These are phyloP conservation scores for Noccaea bulbosa DNA, from an alignment of 345 rosid genomes.

Conservation along the genomic window DNA sequence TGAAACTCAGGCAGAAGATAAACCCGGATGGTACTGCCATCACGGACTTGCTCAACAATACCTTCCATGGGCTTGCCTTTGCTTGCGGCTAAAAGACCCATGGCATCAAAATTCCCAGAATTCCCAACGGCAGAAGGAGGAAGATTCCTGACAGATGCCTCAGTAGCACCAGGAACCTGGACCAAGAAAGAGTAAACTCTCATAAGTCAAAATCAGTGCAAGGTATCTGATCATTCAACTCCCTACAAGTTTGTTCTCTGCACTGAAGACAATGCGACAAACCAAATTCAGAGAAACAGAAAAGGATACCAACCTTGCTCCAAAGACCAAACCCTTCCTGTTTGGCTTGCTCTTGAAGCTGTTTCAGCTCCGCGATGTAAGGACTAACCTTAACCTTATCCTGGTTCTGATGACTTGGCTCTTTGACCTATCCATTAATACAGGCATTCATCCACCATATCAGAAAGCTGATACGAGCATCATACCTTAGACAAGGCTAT, in stretches of 20 bases:
- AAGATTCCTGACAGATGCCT: constrained; percentile 77
- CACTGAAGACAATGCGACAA: constrained; percentile 14
- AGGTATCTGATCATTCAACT: constrained; percentile 16
- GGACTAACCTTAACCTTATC: constrained; percentile 99
- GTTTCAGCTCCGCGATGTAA: constrained; percentile 63
- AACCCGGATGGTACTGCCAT: constrained; percentile 89
- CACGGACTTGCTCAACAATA: constrained; percentile 95
- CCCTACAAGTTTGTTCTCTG: neutral
- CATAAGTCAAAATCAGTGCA: constrained; percentile 13
- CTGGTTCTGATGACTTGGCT: constrained; percentile 77
- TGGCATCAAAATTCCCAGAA: constrained; percentile 78
- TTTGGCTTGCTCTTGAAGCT: constrained; percentile 79
- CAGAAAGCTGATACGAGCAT: constrained; percentile 18
- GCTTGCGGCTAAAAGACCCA: constrained; percentile 75
- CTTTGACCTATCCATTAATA: constrained; percentile 67
- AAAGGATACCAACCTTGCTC: constrained; percentile 67
- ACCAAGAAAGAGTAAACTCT: constrained; percentile 6
- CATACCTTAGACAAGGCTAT: constrained; percentile 22
- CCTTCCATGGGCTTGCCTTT: constrained; percentile 89
- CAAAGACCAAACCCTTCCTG: constrained; percentile 81
- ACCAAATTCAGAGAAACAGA: neutral
- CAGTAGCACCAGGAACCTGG: constrained; percentile 80
- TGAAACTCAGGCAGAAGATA: constrained; percentile 96
- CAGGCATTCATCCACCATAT: constrained; percentile 14
- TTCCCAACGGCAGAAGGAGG: constrained; percentile 98